Evolutionary conservation across 106 monocot genomes (phyloP), one percentile per base, ranked within the genome.

Genomic region (Apostasia shenzhenica): DNA sequence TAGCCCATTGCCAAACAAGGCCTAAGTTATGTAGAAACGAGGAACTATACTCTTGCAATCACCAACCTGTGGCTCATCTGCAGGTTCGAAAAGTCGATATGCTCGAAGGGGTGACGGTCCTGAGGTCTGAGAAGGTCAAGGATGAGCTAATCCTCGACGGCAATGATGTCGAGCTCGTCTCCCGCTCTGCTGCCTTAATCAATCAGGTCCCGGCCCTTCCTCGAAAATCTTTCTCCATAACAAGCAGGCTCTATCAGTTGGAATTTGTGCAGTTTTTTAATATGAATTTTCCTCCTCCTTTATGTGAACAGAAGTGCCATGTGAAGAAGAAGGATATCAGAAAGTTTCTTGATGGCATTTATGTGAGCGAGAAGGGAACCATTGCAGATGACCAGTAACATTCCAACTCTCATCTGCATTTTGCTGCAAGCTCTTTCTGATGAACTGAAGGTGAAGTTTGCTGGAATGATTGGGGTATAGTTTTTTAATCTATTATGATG

Each of bases 61-160:
- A 26, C 0, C 26, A 26, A 26, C 26, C 26, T 26, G 26, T 26
- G 26, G 26, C 26, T 26, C 26, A n/a, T 70, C 43, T 60, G 8
- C 74, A 93, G 92, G 92, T 93, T 41, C 81, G 88, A 44, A 93
- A 93, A 55, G 89, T 93, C 4, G 89, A 84, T 8, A 86, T 93
- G 86, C 79, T 94, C 53, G 80, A 94, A 5, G 94, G 90, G 39
- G 87, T 94, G 45, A 70, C 63, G 0, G 77, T 90, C 55, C 1
- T 73, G 12, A 83, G 94, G 41, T 94, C 94, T 12, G 94, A 94
- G 48, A 90, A 90, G 65, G 90, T 90, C 3, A 94, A 94, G 84
- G 90, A 94, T 72, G 93, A 94, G 74, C 86, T 90, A 40, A 45
- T 94, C 43, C 81, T 94, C 57, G 94, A 94, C 53, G 94, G 90